Evolutionary conservation across 257 asterid genomes (phyloP), one percentile per base, ranked within the genome.

Genomic region (Ajuga chamaepitys): DNA sequence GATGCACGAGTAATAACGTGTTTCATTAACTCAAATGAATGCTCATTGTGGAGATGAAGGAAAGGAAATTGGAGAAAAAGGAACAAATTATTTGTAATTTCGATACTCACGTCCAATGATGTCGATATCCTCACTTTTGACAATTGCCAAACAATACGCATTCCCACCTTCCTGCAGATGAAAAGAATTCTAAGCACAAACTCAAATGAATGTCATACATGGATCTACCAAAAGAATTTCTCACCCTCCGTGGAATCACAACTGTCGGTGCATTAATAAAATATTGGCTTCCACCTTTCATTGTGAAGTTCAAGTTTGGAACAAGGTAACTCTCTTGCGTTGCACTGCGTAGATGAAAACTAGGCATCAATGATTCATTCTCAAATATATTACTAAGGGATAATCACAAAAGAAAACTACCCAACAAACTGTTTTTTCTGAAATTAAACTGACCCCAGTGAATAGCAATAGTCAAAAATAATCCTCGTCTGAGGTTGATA

Each of bases 31-130:
- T n/a, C n/a, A n/a, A n/a, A n/a, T n/a, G n/a, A n/a, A n/a, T n/a
- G n/a, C n/a, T n/a, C n/a, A n/a, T n/a, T n/a, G n/a, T n/a, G n/a
- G 40, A 35, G 40, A 35, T 35, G 38, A n/a, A n/a, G n/a, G n/a
- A n/a, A n/a, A n/a, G n/a, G n/a, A n/a, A n/a, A n/a, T n/a, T n/a
- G n/a, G n/a, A n/a, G n/a, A n/a, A n/a, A n/a, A 16, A 55, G n/a
- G 18, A 62, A 28, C 5, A 30, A 30, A 8, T 4, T 2, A 28
- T 18, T 18, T 18, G 17, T 48, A 40, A 62, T 26, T 18, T 56
- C 9, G 51, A 58, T 76, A 86, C 99, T 94, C 75, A 94, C 99
- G 96, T 71, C 99, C 99, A 77, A 90, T 88, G 72, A 94, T 85
- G 84, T 94, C 78, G 12, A 94, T 60, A 69, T 90, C 91, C 50